phyloP scores from a whole-genome alignment of 1,139 yeast species.

The Taphrina communis region DNA sequence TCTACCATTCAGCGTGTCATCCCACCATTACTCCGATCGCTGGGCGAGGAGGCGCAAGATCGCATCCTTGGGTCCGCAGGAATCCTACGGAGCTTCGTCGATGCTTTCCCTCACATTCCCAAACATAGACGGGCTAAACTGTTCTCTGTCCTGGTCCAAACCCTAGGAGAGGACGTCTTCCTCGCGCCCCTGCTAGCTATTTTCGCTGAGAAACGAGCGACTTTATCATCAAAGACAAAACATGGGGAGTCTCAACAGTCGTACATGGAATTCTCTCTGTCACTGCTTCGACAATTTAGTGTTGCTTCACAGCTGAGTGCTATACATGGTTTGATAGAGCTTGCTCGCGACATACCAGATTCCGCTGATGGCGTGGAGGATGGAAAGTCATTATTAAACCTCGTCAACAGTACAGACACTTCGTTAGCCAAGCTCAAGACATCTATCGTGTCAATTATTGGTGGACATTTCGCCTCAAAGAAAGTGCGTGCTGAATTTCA shows the following conservation, averaged over 20 bases:
- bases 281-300: slow-evolving; percentile 35
- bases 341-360: slow-evolving; percentile 28
- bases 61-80: slow-evolving; percentile 72
- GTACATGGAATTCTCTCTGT: slow-evolving; percentile 56
- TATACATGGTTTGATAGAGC: slow-evolving; percentile 15
- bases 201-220: slow-evolving; percentile 75
- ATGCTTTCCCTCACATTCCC: slow-evolving; percentile 95
- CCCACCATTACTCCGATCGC: slow-evolving; percentile 76
- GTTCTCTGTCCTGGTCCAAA: slow-evolving; percentile 75
- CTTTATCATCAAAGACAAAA: slow-evolving; percentile 60
- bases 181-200: slow-evolving; percentile 76
- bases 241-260: slow-evolving; percentile 56
- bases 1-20: slow-evolving; percentile 88
- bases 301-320: slow-evolving; percentile 24
- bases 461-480: slow-evolving; percentile 29
- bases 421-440: slow-evolving; percentile 14
- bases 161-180: slow-evolving; percentile 73
- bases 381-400: slow-evolving; percentile 2
- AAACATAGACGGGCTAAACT: slow-evolving; percentile 90
- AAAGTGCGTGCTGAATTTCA: slow-evolving; percentile 38
- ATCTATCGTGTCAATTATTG: slow-evolving; percentile 16
- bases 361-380: not conserved
- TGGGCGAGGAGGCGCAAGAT: slow-evolving; percentile 35
- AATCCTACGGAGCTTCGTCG: slow-evolving; percentile 81
- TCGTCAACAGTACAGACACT: not conserved